phyloP scores from a whole-genome alignment of 2,329 filamentous ascomycete genomes.

The Lasiodiplodia theobromae region DNA sequence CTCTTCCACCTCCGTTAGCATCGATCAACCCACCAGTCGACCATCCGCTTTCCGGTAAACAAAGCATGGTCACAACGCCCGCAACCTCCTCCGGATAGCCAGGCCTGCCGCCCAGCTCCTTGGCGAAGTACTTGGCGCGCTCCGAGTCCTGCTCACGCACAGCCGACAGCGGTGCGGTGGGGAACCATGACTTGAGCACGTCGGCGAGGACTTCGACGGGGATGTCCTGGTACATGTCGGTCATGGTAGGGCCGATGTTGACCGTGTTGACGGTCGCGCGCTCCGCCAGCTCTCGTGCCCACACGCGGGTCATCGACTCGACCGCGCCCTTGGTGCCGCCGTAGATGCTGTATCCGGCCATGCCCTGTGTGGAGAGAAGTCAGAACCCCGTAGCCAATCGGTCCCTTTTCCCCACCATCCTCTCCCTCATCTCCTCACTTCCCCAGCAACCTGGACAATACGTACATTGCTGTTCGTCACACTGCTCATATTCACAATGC shows the following conservation, averaged over 20 bases:
- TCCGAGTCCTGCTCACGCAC: constrained; percentile 10
- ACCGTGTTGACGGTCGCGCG: constrained; percentile 30
- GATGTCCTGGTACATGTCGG: constrained; percentile 29
- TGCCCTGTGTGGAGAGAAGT: background rate
- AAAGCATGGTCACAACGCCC: constrained; percentile 17
- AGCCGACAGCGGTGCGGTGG: background rate
- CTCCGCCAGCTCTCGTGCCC: constrained; percentile 28
- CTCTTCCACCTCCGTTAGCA: constrained; percentile 27
- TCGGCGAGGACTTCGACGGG: constrained; percentile 4
- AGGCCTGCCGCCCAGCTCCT: constrained; percentile 17
- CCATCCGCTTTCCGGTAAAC: constrained; percentile 9
- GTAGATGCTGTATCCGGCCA: constrained; percentile 17
- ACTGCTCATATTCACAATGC: constrained; percentile 28
- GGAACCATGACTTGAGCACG: constrained; percentile 20
- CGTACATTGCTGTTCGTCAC: constrained; percentile 15
- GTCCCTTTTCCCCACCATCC: too few species aligned
- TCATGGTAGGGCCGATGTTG: constrained; percentile 30
- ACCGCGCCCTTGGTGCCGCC: constrained; percentile 29
- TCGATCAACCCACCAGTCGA: constrained; percentile 24
- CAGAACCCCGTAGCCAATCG: background rate
- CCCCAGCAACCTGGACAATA: background rate
- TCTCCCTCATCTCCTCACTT: background rate
- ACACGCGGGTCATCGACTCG: constrained; percentile 30
- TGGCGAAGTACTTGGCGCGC: constrained; percentile 2
- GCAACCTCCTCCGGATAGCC: constrained; percentile 29